Evolutionary conservation across 1,139 yeast genomes (phyloP), one percentile per base, ranked within the genome.

Genomic region (Yamadazyma membranifaciens): DNA sequence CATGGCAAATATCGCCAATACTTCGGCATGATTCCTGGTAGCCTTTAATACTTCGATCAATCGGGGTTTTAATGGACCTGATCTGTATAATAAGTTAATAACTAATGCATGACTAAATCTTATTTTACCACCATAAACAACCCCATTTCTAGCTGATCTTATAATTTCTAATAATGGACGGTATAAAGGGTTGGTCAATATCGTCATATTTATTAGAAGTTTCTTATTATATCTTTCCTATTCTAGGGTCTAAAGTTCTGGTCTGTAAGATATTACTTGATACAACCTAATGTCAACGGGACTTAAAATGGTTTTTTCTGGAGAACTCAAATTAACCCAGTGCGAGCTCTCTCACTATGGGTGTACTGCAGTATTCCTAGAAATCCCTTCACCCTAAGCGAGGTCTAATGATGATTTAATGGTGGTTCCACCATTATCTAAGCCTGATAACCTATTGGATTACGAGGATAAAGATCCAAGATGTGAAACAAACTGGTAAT

Each of bases 91-190:
- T 39, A 77, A 62, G 45, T 76, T 81, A 62, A 84, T 79, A 34
- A 82, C 88, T 40, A 82, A 59, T 1, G 91, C 83, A 61, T 86
- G 95, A 38, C 85, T 76, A 56, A 86, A 84, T 43, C 95, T 67
- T 33, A 85, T 67, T 50, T 83, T 74, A 12, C 87, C 87, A 2
- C 95, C 95, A 51, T 85, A 86, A 11, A 83, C 81, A 6, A 78
- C 61, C 26, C 84, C 86, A 50, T 72, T 72, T 39, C 77, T 55
- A 3, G 76, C 68, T 3, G 75, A 63, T 47, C 71, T 60, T 36
- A 67, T 35, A 29, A 63, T 50, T 46, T 70, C 77, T 32, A 72
- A 56, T 17, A 72, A 47, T 3, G 76, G 76, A 40, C 77, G 57
- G 42, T 60, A 62, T 33, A 58, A 49, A 3, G 67, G 66, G 41